phyloP scores from a whole-genome alignment of 345 rosid genomes.

The Orychophragmus violaceus region DNA sequence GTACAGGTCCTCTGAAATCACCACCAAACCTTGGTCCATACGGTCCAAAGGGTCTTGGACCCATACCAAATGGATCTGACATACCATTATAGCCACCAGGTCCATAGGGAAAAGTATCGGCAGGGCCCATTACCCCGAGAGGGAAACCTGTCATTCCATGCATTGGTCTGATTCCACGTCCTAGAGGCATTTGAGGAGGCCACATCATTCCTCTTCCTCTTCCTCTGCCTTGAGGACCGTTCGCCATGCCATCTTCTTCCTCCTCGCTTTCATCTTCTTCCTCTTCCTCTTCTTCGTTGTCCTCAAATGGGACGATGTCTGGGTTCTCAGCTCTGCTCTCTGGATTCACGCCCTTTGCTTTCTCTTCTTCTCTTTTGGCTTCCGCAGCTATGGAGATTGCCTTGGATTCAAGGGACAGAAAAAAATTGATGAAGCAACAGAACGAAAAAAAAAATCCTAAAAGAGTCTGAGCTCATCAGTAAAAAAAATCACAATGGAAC shows the following conservation, averaged over 20 bases:
- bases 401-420: conserved; percentile 9
- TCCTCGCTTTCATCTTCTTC: conserved; percentile 91
- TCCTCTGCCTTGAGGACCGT: conserved; percentile 72
- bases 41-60: conserved; percentile 74
- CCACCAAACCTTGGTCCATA: conserved; percentile 91
- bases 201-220: conserved; percentile 96
- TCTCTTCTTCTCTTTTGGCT: conserved; percentile 94
- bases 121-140: conserved; percentile 75
- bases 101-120: conserved; percentile 78
- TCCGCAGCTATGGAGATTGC: conserved; percentile 86
- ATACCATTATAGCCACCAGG: conserved; percentile 69
- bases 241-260: conserved; percentile 43
- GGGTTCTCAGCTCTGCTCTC: conserved; percentile 78
- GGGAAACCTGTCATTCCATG: conserved; percentile 83
- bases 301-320: conserved; percentile 93
- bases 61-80: conserved; percentile 81
- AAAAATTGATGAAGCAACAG: background rate
- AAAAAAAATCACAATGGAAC: background rate
- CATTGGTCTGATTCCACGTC: conserved; percentile 78
- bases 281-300: conserved; percentile 98
- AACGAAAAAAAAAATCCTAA: background rate
- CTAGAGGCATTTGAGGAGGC: conserved; percentile 85
- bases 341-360: conserved; percentile 86
- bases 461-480: background rate
- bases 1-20: conserved; percentile 69